Conservation (phyloP, 75 land plant genomes). For the Selaginella tamariscina region DNA sequence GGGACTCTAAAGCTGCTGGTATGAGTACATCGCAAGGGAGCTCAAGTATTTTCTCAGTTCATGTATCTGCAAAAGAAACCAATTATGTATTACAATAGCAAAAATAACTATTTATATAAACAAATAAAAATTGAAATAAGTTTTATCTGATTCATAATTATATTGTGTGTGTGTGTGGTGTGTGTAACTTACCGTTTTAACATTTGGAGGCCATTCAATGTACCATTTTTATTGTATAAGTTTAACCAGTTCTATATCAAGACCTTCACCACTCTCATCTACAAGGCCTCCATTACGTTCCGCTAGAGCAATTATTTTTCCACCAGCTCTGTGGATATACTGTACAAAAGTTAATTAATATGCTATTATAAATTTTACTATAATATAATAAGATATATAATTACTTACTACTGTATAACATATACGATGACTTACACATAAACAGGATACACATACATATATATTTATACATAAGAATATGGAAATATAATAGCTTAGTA, state of each 20-base stretch:
- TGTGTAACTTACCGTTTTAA: conserved; percentile 20
- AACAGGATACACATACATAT: no score
- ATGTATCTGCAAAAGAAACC: no score
- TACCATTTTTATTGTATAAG: conserved; percentile 28
- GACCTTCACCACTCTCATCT: conserved; percentile 19
- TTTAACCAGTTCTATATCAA: conserved; percentile 23
- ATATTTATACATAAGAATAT: not conserved
- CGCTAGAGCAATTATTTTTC: conserved; percentile 26
- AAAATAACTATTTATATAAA: not conserved
- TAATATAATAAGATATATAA: no score
- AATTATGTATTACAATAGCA: conserved; percentile 14
- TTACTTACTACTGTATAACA: no score
- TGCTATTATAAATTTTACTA: no score
- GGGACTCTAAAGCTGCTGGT: conserved; percentile 31
- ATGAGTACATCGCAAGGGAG: conserved; percentile 33
- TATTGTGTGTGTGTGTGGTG: no score
- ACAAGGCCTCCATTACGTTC: conserved; percentile 29
- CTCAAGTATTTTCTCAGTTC: conserved; percentile 22
- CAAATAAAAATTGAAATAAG: not conserved
- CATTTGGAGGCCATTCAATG: conserved; percentile 32
- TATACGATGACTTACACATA: no score
- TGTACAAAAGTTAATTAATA: no score
- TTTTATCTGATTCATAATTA: not conserved
- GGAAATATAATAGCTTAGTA: not conserved
- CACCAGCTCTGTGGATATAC: conserved; percentile 30